A percentile compares a stretch with the other conserved stretches of the same genome.
Evolutionary conservation across 2,329 filamentous ascomycete genomes (phyloP).

Genomic region (Lachnellula suecica): DNA sequence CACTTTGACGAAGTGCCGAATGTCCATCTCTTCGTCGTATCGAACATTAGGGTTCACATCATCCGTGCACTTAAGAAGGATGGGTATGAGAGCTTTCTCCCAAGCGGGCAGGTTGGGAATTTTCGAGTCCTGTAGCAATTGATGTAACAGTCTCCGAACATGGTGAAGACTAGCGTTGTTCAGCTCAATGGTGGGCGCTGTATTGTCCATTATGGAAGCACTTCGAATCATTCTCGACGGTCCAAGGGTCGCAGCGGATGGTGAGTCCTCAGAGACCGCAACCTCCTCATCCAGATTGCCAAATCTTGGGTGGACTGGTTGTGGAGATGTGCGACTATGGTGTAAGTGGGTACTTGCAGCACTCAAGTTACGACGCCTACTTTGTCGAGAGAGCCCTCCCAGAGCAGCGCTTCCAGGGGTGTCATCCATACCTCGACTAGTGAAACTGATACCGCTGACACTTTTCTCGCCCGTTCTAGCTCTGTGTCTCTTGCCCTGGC

Average conservation of each 20-base stretch:
- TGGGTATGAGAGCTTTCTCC: slow-evolving; percentile 88
- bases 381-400: slow-evolving; percentile 58
- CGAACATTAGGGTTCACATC: slow-evolving; percentile 93
- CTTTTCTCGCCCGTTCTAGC: slow-evolving; percentile 72
- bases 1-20: slow-evolving; percentile 93
- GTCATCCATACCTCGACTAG: slow-evolving; percentile 66
- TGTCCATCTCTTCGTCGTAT: slow-evolving; percentile 91
- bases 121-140: slow-evolving; percentile 75
- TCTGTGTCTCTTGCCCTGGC: slow-evolving; percentile 73
- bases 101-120: slow-evolving; percentile 75
- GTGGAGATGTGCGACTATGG: slow-evolving; percentile 69
- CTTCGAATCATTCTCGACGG: slow-evolving; percentile 64
- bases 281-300: slow-evolving; percentile 32
- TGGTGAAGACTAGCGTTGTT: slow-evolving; percentile 87
- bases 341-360: slow-evolving; percentile 70
- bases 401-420: slow-evolving; percentile 54
- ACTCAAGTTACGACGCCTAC: slow-evolving; percentile 79
- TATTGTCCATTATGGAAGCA: slow-evolving; percentile 76
- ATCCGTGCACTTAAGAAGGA: slow-evolving; percentile 86
- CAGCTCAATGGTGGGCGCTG: slow-evolving; percentile 75
- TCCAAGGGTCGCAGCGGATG: slow-evolving; percentile 20
- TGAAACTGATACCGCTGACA: slow-evolving; percentile 67
- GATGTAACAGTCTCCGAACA: slow-evolving; percentile 79
- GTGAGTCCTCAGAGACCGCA: slow-evolving; percentile 16
- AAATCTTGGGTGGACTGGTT: slow-evolving; percentile 49